phyloP scores from a whole-genome alignment of 2,329 filamentous ascomycete species.

The Talaromyces sp. region DNA sequence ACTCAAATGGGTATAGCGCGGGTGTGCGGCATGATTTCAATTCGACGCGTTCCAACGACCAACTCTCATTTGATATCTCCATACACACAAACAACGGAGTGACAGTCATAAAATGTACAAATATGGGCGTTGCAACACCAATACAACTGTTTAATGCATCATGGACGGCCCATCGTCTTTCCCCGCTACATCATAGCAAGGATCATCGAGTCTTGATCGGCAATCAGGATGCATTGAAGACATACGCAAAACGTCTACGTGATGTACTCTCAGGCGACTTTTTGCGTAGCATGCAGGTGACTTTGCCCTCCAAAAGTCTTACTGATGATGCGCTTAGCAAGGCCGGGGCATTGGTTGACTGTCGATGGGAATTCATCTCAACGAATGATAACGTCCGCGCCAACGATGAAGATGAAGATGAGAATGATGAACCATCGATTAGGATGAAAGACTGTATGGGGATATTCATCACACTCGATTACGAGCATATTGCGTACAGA shows the following conservation, averaged over 20 bases:
- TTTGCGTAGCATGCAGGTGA: constrained; percentile 42
- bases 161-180: constrained; percentile 51
- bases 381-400: constrained; percentile 15
- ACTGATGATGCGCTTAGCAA: constrained; percentile 32
- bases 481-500: constrained; percentile 47
- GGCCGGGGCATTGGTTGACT: constrained; percentile 43
- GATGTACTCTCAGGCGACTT: constrained; percentile 48
- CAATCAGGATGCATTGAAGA: constrained; percentile 34
- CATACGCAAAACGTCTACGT: constrained; percentile 45
- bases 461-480: constrained; percentile 46
- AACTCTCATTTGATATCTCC: neutral
- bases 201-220: constrained; percentile 32
- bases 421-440: constrained; percentile 16
- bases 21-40: neutral
- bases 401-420: constrained; percentile 21
- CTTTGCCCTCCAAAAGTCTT: constrained; percentile 26
- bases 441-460: constrained; percentile 35
- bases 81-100: neutral
- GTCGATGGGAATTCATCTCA: constrained; percentile 40
- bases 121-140: constrained; percentile 24
- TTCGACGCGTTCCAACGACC: neutral
- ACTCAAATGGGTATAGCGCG: neutral
- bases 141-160: constrained; percentile 49
- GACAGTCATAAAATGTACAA: neutral
- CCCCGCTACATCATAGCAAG: constrained; percentile 48